Percentiles rank a stretch among this genome's conserved stretches.
These are phyloP conservation scores for Choanephora cucurbitarum DNA, from an alignment of 371 early-diverging fungal genomes.

Conservation along the genomic window DNA sequence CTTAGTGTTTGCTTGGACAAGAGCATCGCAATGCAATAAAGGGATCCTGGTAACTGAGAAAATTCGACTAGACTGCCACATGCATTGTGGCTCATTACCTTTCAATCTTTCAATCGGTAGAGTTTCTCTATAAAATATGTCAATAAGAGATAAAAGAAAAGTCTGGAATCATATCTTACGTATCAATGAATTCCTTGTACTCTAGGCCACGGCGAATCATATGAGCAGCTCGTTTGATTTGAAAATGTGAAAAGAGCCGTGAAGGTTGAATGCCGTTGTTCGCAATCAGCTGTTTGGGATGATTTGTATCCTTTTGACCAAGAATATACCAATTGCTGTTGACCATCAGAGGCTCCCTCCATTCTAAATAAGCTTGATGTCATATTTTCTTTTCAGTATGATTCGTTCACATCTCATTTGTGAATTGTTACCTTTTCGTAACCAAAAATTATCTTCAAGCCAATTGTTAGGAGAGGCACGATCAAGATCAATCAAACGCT, in stretches of 20 bases:
- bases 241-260: constrained; percentile 73
- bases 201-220: constrained; percentile 71
- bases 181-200: constrained; percentile 58
- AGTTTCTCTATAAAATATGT: constrained; percentile 33
- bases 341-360: constrained; percentile 86
- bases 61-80: constrained; percentile 83
- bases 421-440: constrained; percentile 39
- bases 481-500: constrained; percentile 63
- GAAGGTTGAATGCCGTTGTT: constrained; percentile 13
- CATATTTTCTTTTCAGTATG: too few relatives aligned
- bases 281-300: constrained; percentile 41
- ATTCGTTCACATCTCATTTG: too few relatives aligned
- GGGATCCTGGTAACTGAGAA: constrained; percentile 86
- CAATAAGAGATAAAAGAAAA: neutral
- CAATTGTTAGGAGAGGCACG: constrained; percentile 73
- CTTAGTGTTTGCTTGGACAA: constrained; percentile 53
- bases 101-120: constrained; percentile 60
- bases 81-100: constrained; percentile 63
- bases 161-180: neutral
- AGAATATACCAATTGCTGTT: constrained; percentile 90
- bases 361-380: constrained; percentile 88
- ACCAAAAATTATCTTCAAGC: constrained; percentile 93
- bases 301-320: constrained; percentile 29
- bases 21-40: constrained; percentile 63
- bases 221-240: constrained; percentile 85